phyloP scores from a whole-genome alignment of 768 basidiomycete genomes.

The Lentinula raphanica region DNA sequence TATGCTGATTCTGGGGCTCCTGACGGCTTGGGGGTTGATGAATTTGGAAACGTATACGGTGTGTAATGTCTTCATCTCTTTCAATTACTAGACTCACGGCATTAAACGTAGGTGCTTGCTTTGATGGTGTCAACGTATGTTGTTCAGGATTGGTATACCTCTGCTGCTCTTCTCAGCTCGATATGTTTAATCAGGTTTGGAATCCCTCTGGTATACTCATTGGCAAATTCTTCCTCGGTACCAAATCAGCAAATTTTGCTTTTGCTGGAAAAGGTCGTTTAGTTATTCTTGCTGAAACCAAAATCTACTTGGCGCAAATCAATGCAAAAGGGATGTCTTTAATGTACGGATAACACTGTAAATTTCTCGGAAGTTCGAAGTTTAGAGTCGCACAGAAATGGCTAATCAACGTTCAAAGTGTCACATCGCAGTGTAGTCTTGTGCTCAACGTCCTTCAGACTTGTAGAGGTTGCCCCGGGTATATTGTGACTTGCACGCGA shows the following conservation, averaged over 20 bases:
- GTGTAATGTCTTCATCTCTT: conserved; percentile 29
- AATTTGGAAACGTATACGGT: conserved; percentile 58
- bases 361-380: not conserved
- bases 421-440: too few species aligned
- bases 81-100: too few species aligned
- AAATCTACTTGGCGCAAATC: conserved; percentile 17
- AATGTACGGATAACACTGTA: not conserved
- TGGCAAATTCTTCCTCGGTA: conserved; percentile 3
- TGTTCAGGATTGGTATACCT: not conserved
- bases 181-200: conserved; percentile 2
- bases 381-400: too few species aligned
- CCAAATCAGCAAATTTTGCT: conserved; percentile 3
- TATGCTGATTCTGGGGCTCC: conserved; percentile 61
- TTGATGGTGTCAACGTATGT: not conserved
- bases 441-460: too few species aligned
- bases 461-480: too few species aligned
- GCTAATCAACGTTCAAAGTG: too few species aligned
- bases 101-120: not conserved
- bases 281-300: conserved; percentile 18
- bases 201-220: conserved; percentile 1
- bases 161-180: not conserved
- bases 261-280: conserved; percentile 17
- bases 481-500: too few species aligned
- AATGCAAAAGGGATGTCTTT: conserved; percentile 9
- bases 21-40: conserved; percentile 65